Conservation (phyloP, 1,139 yeast genomes). For the Kodamaea anthophila region DNA sequence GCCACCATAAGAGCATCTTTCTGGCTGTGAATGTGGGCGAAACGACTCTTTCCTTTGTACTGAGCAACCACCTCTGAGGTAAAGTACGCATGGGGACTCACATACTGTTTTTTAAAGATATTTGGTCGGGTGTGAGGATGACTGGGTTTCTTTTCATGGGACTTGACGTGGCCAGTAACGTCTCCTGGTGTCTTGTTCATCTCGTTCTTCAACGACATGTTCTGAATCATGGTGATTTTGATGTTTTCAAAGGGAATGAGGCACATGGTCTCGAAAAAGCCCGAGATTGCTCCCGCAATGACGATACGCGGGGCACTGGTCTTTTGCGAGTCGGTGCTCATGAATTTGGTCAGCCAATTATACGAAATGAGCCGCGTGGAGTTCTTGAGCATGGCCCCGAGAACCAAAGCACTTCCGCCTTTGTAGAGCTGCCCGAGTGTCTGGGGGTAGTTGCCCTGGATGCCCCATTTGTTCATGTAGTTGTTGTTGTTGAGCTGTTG, state of each 20-base stretch:
- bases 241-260: conserved; percentile 89
- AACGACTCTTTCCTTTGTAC: conserved; percentile 23
- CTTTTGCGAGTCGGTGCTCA: conserved; percentile 48
- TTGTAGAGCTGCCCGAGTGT: conserved; percentile 46
- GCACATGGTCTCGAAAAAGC: conserved; percentile 71
- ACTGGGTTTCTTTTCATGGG: not conserved
- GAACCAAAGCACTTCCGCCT: conserved; percentile 76
- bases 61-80: conserved; percentile 31
- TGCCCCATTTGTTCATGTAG: conserved; percentile 31
- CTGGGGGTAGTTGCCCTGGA: conserved; percentile 35
- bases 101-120: conserved; percentile 30
- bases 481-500: conserved; percentile 52
- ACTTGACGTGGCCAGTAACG: conserved; percentile 18
- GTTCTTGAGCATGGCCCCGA: conserved; percentile 71
- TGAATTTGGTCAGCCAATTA: conserved; percentile 69
- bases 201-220: conserved; percentile 38
- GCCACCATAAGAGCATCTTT: conserved; percentile 26
- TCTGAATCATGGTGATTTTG: conserved; percentile 81
- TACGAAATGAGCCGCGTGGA: conserved; percentile 67
- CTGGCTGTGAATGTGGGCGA: conserved; percentile 12
- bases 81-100: conserved; percentile 41
- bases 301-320: conserved; percentile 67
- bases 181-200: conserved; percentile 18
- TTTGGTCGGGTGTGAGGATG: too few species aligned
- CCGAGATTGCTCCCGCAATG: conserved; percentile 85